Evolutionary conservation across 306 rosid species (phyloP), one percentile per base, ranked within the genome.

Genomic region (Acacia crassicarpa): DNA sequence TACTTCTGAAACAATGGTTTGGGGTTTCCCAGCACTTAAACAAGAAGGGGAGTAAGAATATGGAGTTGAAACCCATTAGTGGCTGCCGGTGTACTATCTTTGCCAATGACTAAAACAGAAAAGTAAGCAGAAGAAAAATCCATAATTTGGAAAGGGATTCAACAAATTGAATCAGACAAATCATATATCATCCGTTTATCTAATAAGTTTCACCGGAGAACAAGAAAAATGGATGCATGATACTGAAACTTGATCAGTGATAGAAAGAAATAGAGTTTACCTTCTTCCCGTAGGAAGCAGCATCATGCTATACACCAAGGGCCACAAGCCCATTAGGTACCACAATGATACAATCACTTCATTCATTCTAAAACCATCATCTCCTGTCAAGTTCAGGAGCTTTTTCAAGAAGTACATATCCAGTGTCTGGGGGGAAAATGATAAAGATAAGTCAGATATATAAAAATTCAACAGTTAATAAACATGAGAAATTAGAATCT

Each of bases 311-410:
- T 95, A 95, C 0, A 85, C 87, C 88, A 95, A 83, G 4, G 98
- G 99, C 99, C 99, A 95, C 84, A 95, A 85, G 43, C 98, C 98
- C 98, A 95, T 92, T 27, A 93, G 75, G 84, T 92, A 91, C 99
- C 99, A 95, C 72, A 90, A 81, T 43, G 97, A 88, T 27, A 93
- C 95, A 62, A 95, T 87, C 74, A 93, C 98, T 53, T 87, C 83
- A 76, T 95, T 95, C 99, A 93, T 91, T 88, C 58, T 85, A 76
- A 93, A 95, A 56, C 99, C 99, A 68, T 95, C 99, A 69, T 89
- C 95, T 72, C 90, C 97, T 78, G 80, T 89, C 87, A 93, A 85
- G 81, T 87, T 85, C 90, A 93, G 78, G 48, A 95, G 97, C 86
- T 93, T 95, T 87, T 86, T 84, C 85, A 93, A 65, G 87, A 91